Conservation (phyloP, 352 stramenopile genomes). For the Pythium brassicae region DNA sequence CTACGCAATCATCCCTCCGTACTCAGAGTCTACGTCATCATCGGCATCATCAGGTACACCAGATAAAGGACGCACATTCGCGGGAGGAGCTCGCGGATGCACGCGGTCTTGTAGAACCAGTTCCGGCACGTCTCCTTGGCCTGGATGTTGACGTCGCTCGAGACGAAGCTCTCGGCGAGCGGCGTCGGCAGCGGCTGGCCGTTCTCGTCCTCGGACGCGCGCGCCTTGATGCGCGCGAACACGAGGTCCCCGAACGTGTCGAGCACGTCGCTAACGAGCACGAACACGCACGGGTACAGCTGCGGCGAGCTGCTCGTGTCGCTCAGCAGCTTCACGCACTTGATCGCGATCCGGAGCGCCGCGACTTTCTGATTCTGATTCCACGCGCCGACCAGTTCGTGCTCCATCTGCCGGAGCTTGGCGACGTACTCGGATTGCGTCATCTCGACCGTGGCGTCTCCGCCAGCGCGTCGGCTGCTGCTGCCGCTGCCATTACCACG, state of each 20-base stretch:
- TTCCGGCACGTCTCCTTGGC: constrained; percentile 91
- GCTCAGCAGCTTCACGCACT: constrained; percentile 85
- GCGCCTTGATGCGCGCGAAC: constrained; percentile 72
- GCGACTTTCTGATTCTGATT: constrained; percentile 84
- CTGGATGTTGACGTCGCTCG: constrained; percentile 78
- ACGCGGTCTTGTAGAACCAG: constrained; percentile 94
- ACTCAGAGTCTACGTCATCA: neutral
- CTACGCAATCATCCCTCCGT: constrained; percentile 15
- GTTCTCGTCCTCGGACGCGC: constrained; percentile 57
- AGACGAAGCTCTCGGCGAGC: constrained; percentile 67
- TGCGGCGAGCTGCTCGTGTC: constrained; percentile 72
- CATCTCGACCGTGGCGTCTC: constrained; percentile 59
- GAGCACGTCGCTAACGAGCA: constrained; percentile 83
- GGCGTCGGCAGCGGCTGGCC: constrained; percentile 45
- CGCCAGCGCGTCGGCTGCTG: neutral
- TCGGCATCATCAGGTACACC: neutral
- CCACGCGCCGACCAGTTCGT: constrained; percentile 66
- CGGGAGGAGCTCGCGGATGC: constrained; percentile 89
- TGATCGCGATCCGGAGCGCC: constrained; percentile 88
- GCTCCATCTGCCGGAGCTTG: constrained; percentile 77
- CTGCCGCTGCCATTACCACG: constrained; percentile 5
- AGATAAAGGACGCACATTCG: constrained; percentile 59
- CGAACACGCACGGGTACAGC: constrained; percentile 89
- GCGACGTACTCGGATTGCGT: constrained; percentile 80
- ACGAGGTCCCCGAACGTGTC: constrained; percentile 86